Percentiles rank a stretch among this genome's conserved stretches.
Conservation (phyloP, 345 rosid species). For the Dipteronia sinensis region DNA sequence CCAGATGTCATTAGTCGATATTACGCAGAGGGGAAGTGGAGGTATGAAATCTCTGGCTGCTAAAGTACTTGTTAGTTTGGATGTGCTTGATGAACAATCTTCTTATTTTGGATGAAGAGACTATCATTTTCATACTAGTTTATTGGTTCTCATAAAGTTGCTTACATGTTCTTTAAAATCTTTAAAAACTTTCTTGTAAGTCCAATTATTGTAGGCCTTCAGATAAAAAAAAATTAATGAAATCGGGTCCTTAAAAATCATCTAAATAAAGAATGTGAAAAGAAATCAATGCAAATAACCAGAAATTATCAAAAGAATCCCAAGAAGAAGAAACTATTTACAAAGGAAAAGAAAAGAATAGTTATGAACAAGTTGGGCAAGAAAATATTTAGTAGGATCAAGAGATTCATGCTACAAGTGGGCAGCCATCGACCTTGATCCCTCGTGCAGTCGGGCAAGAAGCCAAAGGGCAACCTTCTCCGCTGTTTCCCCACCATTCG, state of each 20-base stretch:
- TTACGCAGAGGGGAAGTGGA: conserved; percentile 32
- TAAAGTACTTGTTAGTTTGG: conserved; percentile 29
- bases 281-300: background rate
- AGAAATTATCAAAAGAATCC: background rate
- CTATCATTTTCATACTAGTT: background rate
- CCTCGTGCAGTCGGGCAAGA: conserved; percentile 77
- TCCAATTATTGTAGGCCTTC: background rate
- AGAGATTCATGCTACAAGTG: conserved; percentile 31
- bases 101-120: conserved; percentile 24
- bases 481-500: conserved; percentile 74
- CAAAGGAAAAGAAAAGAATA: background rate
- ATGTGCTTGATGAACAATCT: conserved; percentile 30
- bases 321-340: conserved; percentile 1
- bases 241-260: too few relatives aligned
- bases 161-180: background rate
- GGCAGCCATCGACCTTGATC: conserved; percentile 53
- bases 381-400: background rate
- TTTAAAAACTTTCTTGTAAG: background rate
- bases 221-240: too few relatives aligned
- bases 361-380: background rate
- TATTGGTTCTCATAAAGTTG: background rate
- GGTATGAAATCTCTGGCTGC: conserved; percentile 36
- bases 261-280: too few relatives aligned
- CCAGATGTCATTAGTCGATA: conserved; percentile 32
- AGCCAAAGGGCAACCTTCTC: conserved; percentile 64